Conservation (phyloP, 202 grass and related monocot species). For the Zizania palustris region DNA sequence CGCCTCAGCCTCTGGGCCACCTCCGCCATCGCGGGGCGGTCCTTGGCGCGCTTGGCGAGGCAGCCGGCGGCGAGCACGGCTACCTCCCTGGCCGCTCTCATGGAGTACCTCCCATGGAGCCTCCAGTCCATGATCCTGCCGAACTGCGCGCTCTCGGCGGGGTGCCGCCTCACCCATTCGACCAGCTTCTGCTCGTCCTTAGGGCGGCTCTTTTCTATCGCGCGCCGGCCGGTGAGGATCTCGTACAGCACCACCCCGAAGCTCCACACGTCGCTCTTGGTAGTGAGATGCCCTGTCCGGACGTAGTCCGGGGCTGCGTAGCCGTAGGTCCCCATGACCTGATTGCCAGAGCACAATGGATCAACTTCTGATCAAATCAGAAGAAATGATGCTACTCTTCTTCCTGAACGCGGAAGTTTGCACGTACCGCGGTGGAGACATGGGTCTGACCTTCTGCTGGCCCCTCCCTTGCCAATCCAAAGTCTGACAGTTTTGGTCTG, state of each 20-base stretch:
- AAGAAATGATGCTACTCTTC: neutral
- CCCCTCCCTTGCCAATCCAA: conserved; percentile 67
- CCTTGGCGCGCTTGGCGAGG: conserved; percentile 41
- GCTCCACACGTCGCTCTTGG: conserved; percentile 68
- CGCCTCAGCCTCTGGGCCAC: conserved; percentile 46
- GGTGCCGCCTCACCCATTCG: conserved; percentile 54
- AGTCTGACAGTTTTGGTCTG: conserved; percentile 60
- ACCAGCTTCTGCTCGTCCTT: conserved; percentile 62
- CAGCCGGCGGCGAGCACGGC: conserved; percentile 48
- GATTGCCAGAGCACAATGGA: conserved; percentile 10
- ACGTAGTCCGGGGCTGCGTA: conserved; percentile 68
- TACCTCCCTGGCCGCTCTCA: conserved; percentile 39
- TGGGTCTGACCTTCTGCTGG: conserved; percentile 59
- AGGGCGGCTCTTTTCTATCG: conserved; percentile 43
- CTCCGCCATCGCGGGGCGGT: conserved; percentile 58
- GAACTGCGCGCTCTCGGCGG: conserved; percentile 39
- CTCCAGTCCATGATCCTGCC: conserved; percentile 48
- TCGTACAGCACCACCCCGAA: conserved; percentile 63
- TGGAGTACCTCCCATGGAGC: conserved; percentile 52
- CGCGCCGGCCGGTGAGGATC: conserved; percentile 53
- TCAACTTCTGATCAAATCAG: neutral
- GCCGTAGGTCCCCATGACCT: conserved; percentile 67
- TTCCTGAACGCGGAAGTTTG: neutral
- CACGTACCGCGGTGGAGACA: conserved; percentile 59
- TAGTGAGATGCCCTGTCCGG: conserved; percentile 53